These are phyloP conservation scores for Ramaria sp. DNA, from an alignment of 768 basidiomycete genomes.

Conservation along the genomic window DNA sequence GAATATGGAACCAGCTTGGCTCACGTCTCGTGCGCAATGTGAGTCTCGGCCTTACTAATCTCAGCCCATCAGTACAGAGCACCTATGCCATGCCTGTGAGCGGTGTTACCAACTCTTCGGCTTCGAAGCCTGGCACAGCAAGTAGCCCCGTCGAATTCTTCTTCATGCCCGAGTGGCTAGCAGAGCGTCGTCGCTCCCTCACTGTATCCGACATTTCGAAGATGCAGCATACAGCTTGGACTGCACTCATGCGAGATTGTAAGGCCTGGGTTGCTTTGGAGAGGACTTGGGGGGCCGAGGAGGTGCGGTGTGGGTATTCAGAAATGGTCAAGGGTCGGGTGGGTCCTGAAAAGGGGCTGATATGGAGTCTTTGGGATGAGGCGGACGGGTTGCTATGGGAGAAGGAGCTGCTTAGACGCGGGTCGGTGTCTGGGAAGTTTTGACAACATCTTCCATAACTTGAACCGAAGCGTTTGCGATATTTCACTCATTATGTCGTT, in stretches of 20 bases:
- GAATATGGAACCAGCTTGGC: slow-evolving; percentile 28
- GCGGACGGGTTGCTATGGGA: neutral
- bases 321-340: slow-evolving; percentile 34
- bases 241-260: slow-evolving; percentile 46
- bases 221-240: slow-evolving; percentile 48
- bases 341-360: slow-evolving; percentile 42
- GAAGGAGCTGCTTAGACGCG: neutral
- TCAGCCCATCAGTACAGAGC: slow-evolving; percentile 34
- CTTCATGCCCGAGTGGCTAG: slow-evolving; percentile 65
- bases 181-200: slow-evolving; percentile 39
- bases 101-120: slow-evolving; percentile 20
- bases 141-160: slow-evolving; percentile 21
- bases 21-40: slow-evolving; percentile 33
- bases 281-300: slow-evolving; percentile 34
- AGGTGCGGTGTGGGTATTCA: slow-evolving; percentile 40
- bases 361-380: slow-evolving; percentile 58
- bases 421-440: neutral
- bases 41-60: slow-evolving; percentile 45
- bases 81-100: slow-evolving; percentile 27
- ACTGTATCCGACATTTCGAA: slow-evolving; percentile 34
- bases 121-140: neutral
- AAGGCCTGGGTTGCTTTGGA: slow-evolving; percentile 43
- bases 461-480: neutral
- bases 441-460: neutral
- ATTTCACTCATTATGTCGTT: no score